phyloP scores from a whole-genome alignment of 1,284 basidiomycete species.

The Ceratobasidium sp. region DNA sequence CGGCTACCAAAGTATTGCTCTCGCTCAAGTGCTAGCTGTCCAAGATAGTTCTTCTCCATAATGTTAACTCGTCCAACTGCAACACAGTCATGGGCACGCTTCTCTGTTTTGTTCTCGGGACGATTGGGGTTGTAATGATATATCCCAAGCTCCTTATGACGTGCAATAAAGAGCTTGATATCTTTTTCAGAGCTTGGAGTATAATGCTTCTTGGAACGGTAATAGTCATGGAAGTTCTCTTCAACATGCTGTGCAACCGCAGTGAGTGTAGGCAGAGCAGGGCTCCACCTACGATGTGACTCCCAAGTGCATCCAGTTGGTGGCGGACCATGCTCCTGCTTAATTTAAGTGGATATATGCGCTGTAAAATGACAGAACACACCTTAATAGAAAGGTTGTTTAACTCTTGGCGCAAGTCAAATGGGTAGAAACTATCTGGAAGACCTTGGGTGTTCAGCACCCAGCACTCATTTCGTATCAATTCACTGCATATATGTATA shows the following conservation, averaged over 20 bases:
- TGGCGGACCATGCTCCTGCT: constrained; percentile 1
- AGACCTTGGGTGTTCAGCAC: not conserved
- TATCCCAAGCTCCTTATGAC: not conserved
- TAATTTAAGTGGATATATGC: not conserved
- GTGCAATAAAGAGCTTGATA: not conserved
- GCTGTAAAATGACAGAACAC: not conserved
- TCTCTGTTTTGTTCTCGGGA: not conserved
- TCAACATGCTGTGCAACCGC: not conserved
- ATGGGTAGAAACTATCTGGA: not conserved
- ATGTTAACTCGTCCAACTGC: not conserved
- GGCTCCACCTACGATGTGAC: not conserved
- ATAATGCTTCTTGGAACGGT: not conserved
- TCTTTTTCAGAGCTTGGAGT: not conserved
- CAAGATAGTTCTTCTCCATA: not conserved
- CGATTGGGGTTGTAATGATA: not conserved
- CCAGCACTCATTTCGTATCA: constrained; percentile 16
- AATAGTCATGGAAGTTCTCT: not conserved
- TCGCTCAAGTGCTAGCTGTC: not conserved
- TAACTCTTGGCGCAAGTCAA: not conserved
- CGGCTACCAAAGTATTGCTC: not conserved
- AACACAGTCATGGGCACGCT: not conserved
- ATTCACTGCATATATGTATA: not conserved
- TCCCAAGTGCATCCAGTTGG: constrained; percentile 1
- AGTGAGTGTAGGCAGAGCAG: not conserved
- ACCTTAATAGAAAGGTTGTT: constrained; percentile 5